Conservation (phyloP, 1,139 yeast genomes). For the Komagataea norvegica region DNA sequence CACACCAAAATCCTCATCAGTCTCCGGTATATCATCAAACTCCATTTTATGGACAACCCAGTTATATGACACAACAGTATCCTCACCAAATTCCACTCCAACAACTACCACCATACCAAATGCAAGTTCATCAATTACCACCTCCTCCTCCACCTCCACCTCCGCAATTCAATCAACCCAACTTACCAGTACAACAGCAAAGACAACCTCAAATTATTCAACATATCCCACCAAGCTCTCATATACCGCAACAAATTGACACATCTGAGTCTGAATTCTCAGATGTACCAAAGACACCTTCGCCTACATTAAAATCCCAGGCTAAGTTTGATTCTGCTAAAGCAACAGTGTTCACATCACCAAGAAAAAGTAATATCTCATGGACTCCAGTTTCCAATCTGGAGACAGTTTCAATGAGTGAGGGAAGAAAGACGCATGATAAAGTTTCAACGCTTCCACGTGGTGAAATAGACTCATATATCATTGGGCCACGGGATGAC, state of each 20-base stretch:
- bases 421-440: constrained; percentile 28
- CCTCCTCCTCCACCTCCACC: background rate
- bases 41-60: background rate
- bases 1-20: constrained; percentile 7
- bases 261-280: constrained; percentile 14
- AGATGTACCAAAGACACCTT: constrained; percentile 30
- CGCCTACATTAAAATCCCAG: constrained; percentile 33
- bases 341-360: constrained; percentile 18
- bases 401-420: constrained; percentile 3
- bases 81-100: background rate
- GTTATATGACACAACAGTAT: constrained; percentile 3
- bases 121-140: background rate
- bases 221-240: too few relatives aligned
- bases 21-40: background rate
- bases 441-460: constrained; percentile 75
- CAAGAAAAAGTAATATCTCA: constrained; percentile 14
- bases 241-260: constrained; percentile 7
- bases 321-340: constrained; percentile 24
- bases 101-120: constrained; percentile 3
- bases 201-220: constrained; percentile 1
- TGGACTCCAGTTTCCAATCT: constrained; percentile 7
- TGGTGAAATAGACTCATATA: constrained; percentile 81
- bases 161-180: too few relatives aligned
- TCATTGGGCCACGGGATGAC: constrained; percentile 73
- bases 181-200: too few relatives aligned